These are phyloP conservation scores for Nidularia pulvinata DNA, from an alignment of 768 basidiomycete genomes.

Conservation along the genomic window DNA sequence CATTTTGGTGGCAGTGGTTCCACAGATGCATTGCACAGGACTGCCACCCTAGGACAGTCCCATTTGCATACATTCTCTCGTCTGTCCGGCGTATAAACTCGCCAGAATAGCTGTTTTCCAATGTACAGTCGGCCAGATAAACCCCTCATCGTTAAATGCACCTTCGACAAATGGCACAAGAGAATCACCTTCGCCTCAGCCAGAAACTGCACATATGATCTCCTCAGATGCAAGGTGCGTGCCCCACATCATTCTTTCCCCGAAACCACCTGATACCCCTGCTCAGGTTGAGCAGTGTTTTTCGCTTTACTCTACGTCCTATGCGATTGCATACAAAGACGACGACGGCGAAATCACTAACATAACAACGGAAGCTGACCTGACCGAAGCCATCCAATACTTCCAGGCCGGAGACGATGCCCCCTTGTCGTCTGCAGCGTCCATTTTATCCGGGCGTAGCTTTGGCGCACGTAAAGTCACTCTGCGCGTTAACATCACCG, in stretches of 20 bases:
- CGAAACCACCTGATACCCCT: conserved; percentile 6
- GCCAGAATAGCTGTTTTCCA: too few relatives aligned
- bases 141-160: conserved; percentile 82
- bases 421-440: conserved; percentile 69
- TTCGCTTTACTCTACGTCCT: conserved; percentile 67
- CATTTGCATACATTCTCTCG: background rate
- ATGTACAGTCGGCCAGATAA: conserved; percentile 63
- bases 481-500: conserved; percentile 70
- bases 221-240: conserved; percentile 68
- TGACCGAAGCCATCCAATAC: conserved; percentile 87
- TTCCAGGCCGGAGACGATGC: conserved; percentile 82
- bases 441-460: conserved; percentile 71
- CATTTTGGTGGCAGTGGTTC: too few relatives aligned
- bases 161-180: conserved; percentile 72
- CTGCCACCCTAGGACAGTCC: too few relatives aligned
- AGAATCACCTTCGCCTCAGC: conserved; percentile 81
- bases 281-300: conserved; percentile 85
- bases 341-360: conserved; percentile 82
- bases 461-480: conserved; percentile 73
- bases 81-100: too few relatives aligned
- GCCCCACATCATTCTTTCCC: conserved; percentile 1
- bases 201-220: conserved; percentile 74
- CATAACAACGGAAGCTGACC: conserved; percentile 70
- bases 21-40: too few relatives aligned
- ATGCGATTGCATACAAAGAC: conserved; percentile 81